Percentiles rank a stretch among this genome's conserved stretches.
Conservation (phyloP, 345 rosid species). For the Diplotaxis tenuifolia region DNA sequence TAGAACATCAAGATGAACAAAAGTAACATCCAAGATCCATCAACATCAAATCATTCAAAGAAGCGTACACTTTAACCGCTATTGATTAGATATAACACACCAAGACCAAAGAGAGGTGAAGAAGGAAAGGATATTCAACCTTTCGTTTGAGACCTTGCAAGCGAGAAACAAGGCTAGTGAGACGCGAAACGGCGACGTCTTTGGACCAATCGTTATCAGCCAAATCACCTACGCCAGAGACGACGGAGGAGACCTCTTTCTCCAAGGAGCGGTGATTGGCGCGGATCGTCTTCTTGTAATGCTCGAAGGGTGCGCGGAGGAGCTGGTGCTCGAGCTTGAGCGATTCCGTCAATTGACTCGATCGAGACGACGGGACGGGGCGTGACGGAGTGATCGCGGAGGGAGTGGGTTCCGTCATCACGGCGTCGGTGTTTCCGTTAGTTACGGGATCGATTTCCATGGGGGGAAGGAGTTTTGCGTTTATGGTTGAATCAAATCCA, state of each 20-base stretch:
- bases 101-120: not conserved
- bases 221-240: constrained; percentile 56
- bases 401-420: constrained; percentile 33
- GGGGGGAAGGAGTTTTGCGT: too few relatives aligned
- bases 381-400: constrained; percentile 30
- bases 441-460: constrained; percentile 56
- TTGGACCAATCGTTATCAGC: constrained; percentile 58
- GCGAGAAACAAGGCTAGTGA: constrained; percentile 76
- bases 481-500: too few relatives aligned
- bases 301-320: constrained; percentile 93
- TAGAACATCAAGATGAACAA: too few relatives aligned
- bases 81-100: not conserved
- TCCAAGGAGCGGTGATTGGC: constrained; percentile 73
- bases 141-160: constrained; percentile 95
- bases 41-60: constrained; percentile 1
- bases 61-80: too few relatives aligned
- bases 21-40: not conserved
- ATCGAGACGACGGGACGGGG: constrained; percentile 47
- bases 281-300: constrained; percentile 92
- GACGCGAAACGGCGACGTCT: constrained; percentile 72
- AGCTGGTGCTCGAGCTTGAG: constrained; percentile 89
- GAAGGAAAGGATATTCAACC: constrained; percentile 43
- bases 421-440: constrained; percentile 43
- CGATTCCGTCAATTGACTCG: constrained; percentile 71
- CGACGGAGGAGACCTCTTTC: constrained; percentile 79